Base-by-base conservation (phyloP, 805 yeast genomes). In the Metschnikowia anglica region DNA sequence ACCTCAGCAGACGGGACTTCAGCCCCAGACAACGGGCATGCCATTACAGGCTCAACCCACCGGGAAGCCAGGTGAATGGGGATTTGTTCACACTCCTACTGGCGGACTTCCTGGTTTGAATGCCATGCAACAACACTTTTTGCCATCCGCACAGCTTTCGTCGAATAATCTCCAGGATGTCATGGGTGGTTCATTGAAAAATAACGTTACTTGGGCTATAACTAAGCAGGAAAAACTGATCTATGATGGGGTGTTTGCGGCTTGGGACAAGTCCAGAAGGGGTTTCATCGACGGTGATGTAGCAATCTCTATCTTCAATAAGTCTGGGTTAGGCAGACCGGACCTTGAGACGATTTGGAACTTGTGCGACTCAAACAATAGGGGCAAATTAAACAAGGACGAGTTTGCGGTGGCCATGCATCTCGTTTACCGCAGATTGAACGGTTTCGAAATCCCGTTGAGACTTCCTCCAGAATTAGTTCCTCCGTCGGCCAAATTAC, bases 401-500 rank as follows among this genome's bases (percentile, higher is more conserved):
- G 96, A 88, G 62, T 93, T 91, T 68, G 85, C 96, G 0, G 89
- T 93, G 26, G 97, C 98, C 24, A 93, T 91, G 98, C 97, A 95
- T 72, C 73, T 91, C 46, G 91, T 91, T 33, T 91, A 93, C 66
- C 79, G 97, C 62, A 78, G 91, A 49, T 70, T 91, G 59, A 90
- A 89, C 58, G 97, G 97, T 2, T 80, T 79, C 50, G 88, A 85
- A n/a, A 66, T 93, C 38, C 99, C 99, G 18, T 60, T 73, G 36
- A 71, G 81, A 41, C 74, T 91, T 40, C 98, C 98, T 2, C 88
- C 95, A 2, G 95, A 89, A 58, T 76, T 91, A 50, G 70, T 89
- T 23, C 98, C 99, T 6, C 95, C 96, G 2, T 85, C 95, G 6
- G 77, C 85, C 28, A 80, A 81, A 55, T 74, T 85, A 46, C 67